Evolutionary conservation across 306 rosid species (phyloP), one percentile per base, ranked within the genome.

Genomic region (Cicer cuneatum): DNA sequence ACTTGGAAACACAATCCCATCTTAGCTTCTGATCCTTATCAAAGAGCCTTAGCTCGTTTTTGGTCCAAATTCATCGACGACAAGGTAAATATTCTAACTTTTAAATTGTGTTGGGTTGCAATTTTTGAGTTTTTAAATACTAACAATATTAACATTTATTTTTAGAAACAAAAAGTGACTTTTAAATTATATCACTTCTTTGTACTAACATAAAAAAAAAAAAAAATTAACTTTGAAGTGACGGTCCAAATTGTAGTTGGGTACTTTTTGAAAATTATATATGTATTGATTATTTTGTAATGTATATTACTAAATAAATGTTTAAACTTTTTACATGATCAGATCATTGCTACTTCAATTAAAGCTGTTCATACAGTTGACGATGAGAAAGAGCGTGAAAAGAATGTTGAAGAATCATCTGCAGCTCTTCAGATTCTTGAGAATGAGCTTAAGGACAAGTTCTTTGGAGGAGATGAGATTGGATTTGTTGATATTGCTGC

Each of bases 41-140:
- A 77, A 7, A 83, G 77, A 79, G 87, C 97, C 58, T 9, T 19
- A 1, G 86, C 92, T 7, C 88, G 90, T n/a, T 92, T 92, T 46
- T 92, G 92, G 96, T 74, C 89, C 10, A 88, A 64, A 39, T 82
- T 89, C 81, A 10, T 89, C 0, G 89, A 91, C 14, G 97, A 86
- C 9, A 87, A 86, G 89, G 94, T 89, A 48, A 48, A 24, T 2
- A 24, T 24, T 24, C 54, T 48, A 5, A 48, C 13, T 43, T 24
- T n/a, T n/a, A n/a, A n/a, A n/a, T n/a, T n/a, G n/a, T n/a, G n/a
- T n/a, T n/a, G n/a, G n/a, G n/a, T n/a, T n/a, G n/a, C n/a, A n/a
- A n/a, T n/a, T n/a, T n/a, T n/a, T n/a, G n/a, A n/a, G n/a, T n/a
- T n/a, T n/a, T n/a, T n/a, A n/a, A n/a, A n/a, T n/a, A n/a, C n/a